Base-by-base conservation (phyloP, 2,329 filamentous ascomycete genomes). In the Aureobasidium sp. region DNA sequence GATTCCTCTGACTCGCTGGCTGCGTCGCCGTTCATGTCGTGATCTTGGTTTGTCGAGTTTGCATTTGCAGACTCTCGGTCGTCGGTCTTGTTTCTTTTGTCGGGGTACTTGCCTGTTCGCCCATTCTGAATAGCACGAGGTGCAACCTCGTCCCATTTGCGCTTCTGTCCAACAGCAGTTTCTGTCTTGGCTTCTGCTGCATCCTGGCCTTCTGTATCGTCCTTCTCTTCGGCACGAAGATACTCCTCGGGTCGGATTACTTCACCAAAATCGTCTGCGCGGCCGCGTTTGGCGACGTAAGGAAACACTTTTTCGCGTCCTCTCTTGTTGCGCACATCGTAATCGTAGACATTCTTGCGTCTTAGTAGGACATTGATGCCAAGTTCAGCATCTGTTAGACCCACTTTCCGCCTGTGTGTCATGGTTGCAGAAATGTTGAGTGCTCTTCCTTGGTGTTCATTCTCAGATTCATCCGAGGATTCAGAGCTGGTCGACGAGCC, bases 201-300 rank as follows among this genome's bases (percentile, higher is more conserved):
- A 53, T 87, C 85, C 57, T 87, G 84, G 14, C 84, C 84, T 44
- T 90, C 87, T 20, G 84, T 81, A 63, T 87, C 85, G 67, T 96
- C 91, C 62, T 91, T 87, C 75, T 97, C 94, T 71, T 99, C 94
- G 0, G 92, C 93, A 63, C 92, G 85, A 1, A 97, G 82, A 71
- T 93, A 99, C 66, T 99, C 94, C 73, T 97, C 94, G 0, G 93
- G 90, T 60, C 91, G 86, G 68, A 99, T 97, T 17, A 95, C 78
- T 66, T 99, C 94, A 63, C 94, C 94, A 75, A 94, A 99, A 66
- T 97, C 93, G 71, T 97, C 94, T 34, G 83, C 85, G 56, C 91
- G 86, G 72, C 86, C 89, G 69, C 90, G 82, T 57, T 91, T 86
- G 27, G 92, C 84, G 0, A 92, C 84, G 59, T 95, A 87, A 0